Evolutionary conservation across 2,329 filamentous ascomycete species (phyloP).

Genomic region (Phoma herbarum): DNA sequence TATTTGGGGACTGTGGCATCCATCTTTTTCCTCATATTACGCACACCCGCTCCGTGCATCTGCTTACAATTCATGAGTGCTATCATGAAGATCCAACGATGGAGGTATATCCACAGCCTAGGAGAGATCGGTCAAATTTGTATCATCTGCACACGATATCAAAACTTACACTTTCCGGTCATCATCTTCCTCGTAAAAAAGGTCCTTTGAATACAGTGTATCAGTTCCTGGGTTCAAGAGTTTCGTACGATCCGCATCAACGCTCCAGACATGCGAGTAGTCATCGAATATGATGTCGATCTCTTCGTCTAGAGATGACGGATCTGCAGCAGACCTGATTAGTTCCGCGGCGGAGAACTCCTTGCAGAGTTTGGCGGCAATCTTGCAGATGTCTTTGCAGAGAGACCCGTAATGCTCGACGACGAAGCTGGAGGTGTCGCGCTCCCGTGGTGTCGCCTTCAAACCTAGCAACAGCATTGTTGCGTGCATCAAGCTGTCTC

Average conservation of each 20-base stretch:
- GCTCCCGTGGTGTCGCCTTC: neutral
- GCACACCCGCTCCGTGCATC: neutral
- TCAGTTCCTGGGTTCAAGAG: conserved; percentile 3
- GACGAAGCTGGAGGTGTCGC: neutral
- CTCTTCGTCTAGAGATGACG: conserved; percentile 7
- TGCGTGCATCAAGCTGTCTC: neutral
- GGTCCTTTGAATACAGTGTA: conserved; percentile 4
- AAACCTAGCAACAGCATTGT: conserved; percentile 14
- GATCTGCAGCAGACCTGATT: conserved; percentile 1
- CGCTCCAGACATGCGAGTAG: conserved; percentile 10
- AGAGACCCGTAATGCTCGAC: conserved; percentile 6
- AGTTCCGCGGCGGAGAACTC: conserved; percentile 4
- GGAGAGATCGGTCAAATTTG: neutral
- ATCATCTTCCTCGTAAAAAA: conserved; percentile 14
- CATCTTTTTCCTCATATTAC: neutral
- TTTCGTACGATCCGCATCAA: conserved; percentile 11
- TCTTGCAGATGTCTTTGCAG: conserved; percentile 1
- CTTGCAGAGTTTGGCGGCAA: neutral
- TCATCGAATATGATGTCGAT: conserved; percentile 7
- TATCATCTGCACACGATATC: neutral
- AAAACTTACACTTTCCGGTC: conserved; percentile 8
- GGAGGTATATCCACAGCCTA: conserved; percentile 16
- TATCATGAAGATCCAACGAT: conserved; percentile 14
- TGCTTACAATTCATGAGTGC: conserved; percentile 6
- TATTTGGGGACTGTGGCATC: neutral